Conservation (phyloP, 2,329 filamentous ascomycete genomes). For the Pseudopyrenochaeta lycopersici region DNA sequence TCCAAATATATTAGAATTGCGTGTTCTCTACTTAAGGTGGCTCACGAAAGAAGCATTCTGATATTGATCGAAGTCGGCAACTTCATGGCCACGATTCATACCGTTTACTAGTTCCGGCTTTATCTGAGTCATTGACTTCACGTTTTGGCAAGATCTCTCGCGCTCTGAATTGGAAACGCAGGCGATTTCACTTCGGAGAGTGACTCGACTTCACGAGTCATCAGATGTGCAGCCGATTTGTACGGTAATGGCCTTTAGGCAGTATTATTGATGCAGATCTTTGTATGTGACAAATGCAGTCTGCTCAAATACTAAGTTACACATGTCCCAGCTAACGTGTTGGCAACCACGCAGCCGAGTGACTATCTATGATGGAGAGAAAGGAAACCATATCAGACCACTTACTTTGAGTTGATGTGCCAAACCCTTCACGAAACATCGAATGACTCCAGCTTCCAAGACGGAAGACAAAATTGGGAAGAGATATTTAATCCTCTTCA, state of each 20-base stretch:
- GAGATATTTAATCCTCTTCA: constrained; percentile 70
- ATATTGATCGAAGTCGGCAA: not conserved
- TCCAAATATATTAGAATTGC: not conserved
- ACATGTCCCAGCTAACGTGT: not conserved
- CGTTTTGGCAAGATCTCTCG: not conserved
- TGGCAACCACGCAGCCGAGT: not conserved
- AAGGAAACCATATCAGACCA: not conserved
- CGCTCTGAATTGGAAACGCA: not conserved
- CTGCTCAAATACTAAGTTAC: not conserved
- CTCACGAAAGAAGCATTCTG: not conserved
- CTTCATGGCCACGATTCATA: not conserved
- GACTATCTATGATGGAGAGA: not conserved
- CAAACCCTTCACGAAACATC: not conserved
- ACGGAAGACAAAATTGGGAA: constrained; percentile 4
- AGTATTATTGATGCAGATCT: not conserved
- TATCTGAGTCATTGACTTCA: not conserved
- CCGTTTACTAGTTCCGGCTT: not conserved
- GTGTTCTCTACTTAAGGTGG: not conserved
- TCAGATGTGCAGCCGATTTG: not conserved
- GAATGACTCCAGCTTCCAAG: not conserved
- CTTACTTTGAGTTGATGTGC: not conserved
- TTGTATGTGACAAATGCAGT: not conserved
- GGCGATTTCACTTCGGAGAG: not conserved
- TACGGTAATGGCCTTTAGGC: too few relatives aligned
- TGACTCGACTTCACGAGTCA: constrained; percentile 1